Conservation (phyloP, 2,329 filamentous ascomycete species). For the Aureobasidium sp. region DNA sequence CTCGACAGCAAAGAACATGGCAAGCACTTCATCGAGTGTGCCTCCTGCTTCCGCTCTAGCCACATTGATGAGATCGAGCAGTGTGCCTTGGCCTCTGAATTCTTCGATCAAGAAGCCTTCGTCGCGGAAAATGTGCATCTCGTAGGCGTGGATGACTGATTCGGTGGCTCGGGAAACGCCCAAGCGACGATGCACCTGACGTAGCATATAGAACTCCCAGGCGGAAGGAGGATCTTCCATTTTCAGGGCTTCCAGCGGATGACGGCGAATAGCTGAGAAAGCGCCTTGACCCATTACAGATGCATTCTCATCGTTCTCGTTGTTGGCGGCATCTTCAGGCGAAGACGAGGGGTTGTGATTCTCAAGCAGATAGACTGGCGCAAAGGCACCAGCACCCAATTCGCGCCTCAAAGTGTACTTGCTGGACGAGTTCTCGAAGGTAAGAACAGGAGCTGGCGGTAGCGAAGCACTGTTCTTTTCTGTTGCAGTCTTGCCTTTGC, state of each 20-base stretch:
- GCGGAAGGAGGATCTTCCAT: slow-evolving; percentile 82
- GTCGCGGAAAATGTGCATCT: slow-evolving; percentile 84
- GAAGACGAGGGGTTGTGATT: slow-evolving; percentile 34
- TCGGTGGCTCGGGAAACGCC: slow-evolving; percentile 60
- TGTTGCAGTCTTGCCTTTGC: slow-evolving; percentile 46
- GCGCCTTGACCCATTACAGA: slow-evolving; percentile 52
- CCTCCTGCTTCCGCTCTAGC: slow-evolving; percentile 54
- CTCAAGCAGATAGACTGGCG: slow-evolving; percentile 87
- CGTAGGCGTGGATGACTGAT: slow-evolving; percentile 74
- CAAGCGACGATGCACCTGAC: slow-evolving; percentile 68
- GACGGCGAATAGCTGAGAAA: slow-evolving; percentile 47
- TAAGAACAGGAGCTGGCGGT: slow-evolving; percentile 54
- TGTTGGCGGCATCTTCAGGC: slow-evolving; percentile 32
- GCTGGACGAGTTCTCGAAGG: slow-evolving; percentile 56
- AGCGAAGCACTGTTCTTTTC: slow-evolving; percentile 54
- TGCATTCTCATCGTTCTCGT: slow-evolving; percentile 39
- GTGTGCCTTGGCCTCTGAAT: slow-evolving; percentile 78
- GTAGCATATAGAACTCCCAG: slow-evolving; percentile 97
- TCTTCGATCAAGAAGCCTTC: slow-evolving; percentile 86
- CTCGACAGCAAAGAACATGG: slow-evolving; percentile 94
- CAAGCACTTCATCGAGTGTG: slow-evolving; percentile 76
- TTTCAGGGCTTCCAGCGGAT: slow-evolving; percentile 74
- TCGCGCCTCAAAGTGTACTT: slow-evolving; percentile 75
- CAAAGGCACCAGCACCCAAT: slow-evolving; percentile 87
- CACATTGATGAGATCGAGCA: slow-evolving; percentile 90